Conservation (phyloP, 805 yeast genomes). For the Pichia eremophila region DNA sequence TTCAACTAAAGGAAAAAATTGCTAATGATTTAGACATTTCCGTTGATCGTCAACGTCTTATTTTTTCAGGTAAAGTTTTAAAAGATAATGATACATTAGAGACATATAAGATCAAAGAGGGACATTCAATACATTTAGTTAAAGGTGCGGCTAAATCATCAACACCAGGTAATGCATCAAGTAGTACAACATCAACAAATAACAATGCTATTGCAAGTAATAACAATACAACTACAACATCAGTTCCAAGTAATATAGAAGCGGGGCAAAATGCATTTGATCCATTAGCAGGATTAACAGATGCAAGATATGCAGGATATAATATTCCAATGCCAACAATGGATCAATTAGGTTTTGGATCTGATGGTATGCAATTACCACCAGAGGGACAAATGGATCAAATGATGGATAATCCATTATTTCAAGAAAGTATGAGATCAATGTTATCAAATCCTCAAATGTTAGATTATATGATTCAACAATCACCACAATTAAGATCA, state of each 20-base stretch:
- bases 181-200: constrained; percentile 5
- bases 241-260: constrained; percentile 69
- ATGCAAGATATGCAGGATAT: constrained; percentile 93
- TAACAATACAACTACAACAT: constrained; percentile 8
- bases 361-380: constrained; percentile 83
- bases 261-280: constrained; percentile 86
- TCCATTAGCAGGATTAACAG: constrained; percentile 85
- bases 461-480: constrained; percentile 72
- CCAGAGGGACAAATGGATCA: constrained; percentile 64
- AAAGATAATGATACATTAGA: constrained; percentile 72
- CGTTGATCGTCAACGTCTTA: constrained; percentile 74
- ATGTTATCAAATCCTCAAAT: constrained; percentile 82
- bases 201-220: constrained; percentile 13
- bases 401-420: constrained; percentile 73
- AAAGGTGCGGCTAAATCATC: constrained; percentile 51
- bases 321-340: constrained; percentile 74
- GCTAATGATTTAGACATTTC: constrained; percentile 57
- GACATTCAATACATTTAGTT: constrained; percentile 84
- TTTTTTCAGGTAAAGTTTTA: constrained; percentile 88
- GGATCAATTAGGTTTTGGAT: constrained; percentile 56
- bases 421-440: constrained; percentile 74
- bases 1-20: constrained; percentile 58
- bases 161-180: background rate
- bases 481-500: constrained; percentile 73
- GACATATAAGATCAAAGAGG: constrained; percentile 72